These are phyloP conservation scores for Sophora flavescens DNA, from an alignment of 306 rosid genomes.

Conservation along the genomic window DNA sequence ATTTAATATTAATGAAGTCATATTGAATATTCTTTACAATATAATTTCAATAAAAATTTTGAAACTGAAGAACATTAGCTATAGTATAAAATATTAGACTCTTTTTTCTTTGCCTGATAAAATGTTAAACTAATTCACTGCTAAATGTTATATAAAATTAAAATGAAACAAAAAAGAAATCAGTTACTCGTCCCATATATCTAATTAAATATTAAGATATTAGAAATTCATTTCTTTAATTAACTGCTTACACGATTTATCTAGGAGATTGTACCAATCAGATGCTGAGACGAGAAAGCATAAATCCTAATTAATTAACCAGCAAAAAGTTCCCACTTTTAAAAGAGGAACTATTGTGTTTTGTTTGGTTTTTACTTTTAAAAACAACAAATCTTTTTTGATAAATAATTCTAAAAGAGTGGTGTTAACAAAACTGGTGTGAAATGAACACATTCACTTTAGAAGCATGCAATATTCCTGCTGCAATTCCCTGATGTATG, in stretches of 20 bases:
- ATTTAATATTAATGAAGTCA: neutral
- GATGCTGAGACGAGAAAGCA: neutral
- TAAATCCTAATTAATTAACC: neutral
- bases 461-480: neutral
- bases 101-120: neutral
- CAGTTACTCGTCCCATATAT: neutral
- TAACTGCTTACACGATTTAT: neutral
- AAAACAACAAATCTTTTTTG: no score
- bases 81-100: neutral
- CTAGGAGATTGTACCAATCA: constrained; percentile 11
- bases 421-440: no score
- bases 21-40: neutral
- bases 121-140: neutral
- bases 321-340: neutral
- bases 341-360: neutral
- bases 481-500: constrained; percentile 28
- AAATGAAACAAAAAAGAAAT: neutral
- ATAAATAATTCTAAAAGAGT: no score
- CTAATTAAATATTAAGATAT: neutral
- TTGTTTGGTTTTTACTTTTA: no score
- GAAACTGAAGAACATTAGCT: neutral
- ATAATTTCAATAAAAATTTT: neutral
- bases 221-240: neutral
- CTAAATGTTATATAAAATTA: neutral
- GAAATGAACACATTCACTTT: no score